A percentile compares a stretch with the other conserved stretches of the same genome.
These are phyloP conservation scores for Paraurostyla sp. DNA, from an alignment of 73 alveolate species.

Conservation along the genomic window DNA sequence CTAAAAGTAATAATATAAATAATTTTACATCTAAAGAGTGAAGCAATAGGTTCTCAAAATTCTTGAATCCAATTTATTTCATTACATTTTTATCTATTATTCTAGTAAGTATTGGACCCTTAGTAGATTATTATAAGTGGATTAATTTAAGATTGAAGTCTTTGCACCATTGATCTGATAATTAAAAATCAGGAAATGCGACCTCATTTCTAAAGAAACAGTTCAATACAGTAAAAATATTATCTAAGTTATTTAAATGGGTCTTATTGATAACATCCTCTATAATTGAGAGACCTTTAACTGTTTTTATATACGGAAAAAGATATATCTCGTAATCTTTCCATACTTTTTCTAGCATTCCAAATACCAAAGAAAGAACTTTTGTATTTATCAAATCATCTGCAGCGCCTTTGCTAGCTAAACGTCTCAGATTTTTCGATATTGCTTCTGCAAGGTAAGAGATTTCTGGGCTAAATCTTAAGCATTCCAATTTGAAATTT, in stretches of 20 bases:
- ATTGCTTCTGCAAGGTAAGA: slow-evolving; percentile 38
- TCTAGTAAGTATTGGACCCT: slow-evolving; percentile 34
- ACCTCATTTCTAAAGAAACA: slow-evolving; percentile 55
- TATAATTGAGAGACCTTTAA: slow-evolving; percentile 11
- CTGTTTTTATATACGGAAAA: slow-evolving; percentile 7
- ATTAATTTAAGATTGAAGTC: slow-evolving; percentile 53
- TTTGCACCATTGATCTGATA: slow-evolving; percentile 27
- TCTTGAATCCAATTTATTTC: slow-evolving; percentile 56
- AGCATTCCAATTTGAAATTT: slow-evolving; percentile 36
- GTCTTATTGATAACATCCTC: slow-evolving; percentile 67
- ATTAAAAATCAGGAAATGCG: slow-evolving; percentile 34
- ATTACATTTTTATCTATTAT: slow-evolving; percentile 36
- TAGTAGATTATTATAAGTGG: slow-evolving; percentile 40
- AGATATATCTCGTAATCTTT: slow-evolving; percentile 43
- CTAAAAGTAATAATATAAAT: neutral
- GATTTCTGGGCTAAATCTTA: slow-evolving; percentile 62
- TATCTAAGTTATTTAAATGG: slow-evolving; percentile 32
- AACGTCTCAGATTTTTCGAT: slow-evolving; percentile 18
- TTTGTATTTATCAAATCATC: slow-evolving; percentile 52
- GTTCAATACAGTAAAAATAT: slow-evolving; percentile 19
- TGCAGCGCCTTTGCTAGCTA: slow-evolving; percentile 2
- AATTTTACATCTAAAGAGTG: slow-evolving; percentile 33
- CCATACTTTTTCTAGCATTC: slow-evolving; percentile 39
- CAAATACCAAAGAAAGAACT: slow-evolving; percentile 43
- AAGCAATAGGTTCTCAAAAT: slow-evolving; percentile 55